Evolutionary conservation across 2,329 filamentous ascomycete genomes (phyloP), one percentile per base, ranked within the genome.

Genomic region (Chaetomium olivaceum): DNA sequence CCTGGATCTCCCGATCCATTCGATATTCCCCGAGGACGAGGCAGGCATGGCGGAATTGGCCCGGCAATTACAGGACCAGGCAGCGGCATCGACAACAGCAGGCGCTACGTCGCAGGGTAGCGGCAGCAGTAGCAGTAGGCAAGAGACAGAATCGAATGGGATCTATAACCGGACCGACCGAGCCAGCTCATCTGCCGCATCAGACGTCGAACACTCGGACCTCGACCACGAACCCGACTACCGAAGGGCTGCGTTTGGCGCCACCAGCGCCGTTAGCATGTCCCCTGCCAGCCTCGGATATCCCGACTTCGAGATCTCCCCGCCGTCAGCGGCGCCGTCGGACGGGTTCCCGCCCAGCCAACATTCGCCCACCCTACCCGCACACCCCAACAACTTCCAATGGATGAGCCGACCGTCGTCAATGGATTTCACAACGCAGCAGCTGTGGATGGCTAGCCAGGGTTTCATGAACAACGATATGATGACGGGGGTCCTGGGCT

Each of bases 21-120:
- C 83, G 2, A 80, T 86, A 29, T 88, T 89, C 73, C 86, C 87
- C 62, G 86, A 89, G 73, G 84, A 87, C 71, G 85, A 86, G 72
- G 80, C 82, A 14, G 85, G 85, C 64, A 79, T 88, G 72, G 78
- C 79, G 16, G 84, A 86, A 71, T 76, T 89, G 56, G 85, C 85
- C 19, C 79, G 80, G 9, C 83, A 87, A 73, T 77, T 89, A 12
- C 82, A 82, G 58, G 77, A 77, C 55, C 80, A 62, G 1, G 52
- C 52, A 27, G 25, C 54, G 4, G 11, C 60, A 31, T 23, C 60
- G 83, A 63, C 80, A 82, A 63, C 77, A 80, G 46, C 58, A 6
- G 48, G 21, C 3, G 9, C 29, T n/a, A 8, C 60, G 11, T 62
- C 60, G 19, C 33, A 48, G 23, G 21, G n/a, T 36, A 56, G 60